Evolutionary conservation across 2,329 filamentous ascomycete genomes (phyloP), one percentile per base, ranked within the genome.

Genomic region (Claviceps sp.): DNA sequence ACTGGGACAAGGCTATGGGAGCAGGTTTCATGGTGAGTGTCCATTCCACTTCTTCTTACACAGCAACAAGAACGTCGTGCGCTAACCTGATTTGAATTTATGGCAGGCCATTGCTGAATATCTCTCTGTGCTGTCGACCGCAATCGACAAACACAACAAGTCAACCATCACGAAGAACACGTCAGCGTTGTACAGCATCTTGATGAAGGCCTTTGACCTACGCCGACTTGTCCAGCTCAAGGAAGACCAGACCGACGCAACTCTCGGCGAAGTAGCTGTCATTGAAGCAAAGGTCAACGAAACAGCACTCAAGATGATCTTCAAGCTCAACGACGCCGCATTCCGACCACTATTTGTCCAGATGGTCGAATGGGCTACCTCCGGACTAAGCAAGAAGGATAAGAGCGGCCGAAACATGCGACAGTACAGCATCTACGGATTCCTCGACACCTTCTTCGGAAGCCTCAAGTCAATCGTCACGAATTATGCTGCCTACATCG

Each of bases 381-480:
- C 73, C 2, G 76, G 74, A 0, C 67, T 86, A 45, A 70, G 82
- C 17, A 82, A 83, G 69, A 78, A 76, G 54, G 83, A 89, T 60
- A 64, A 64, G 14, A 59, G 69, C 24, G 83, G 81, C 50, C 76
- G 73, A 56, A 68, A 75, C 2, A 69, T 82, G 47, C 81, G 89
- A 17, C 77, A 85, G 44, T 84, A 84, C 56, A 88, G 84, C 55
- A 78, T 95, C 57, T 96, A 89, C 71, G 80, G 81, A 50, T 95
- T 96, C 72, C 73, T 94, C 44, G 71, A 81, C 40, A 71, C 77
- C 14, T 90, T 97, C 69, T 95, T 95, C 62, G 81, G 83, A 54
- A 85, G 81, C 57, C 82, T 97, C 56, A 93, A 93, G 76, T 93
- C 89, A 7, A 91, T 97, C 53, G 89, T 97, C 54, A 97, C 93